Percentiles rank a stretch among this genome's conserved stretches.
phyloP scores from a whole-genome alignment of 441 rosid species.

The Viola pubescens region DNA sequence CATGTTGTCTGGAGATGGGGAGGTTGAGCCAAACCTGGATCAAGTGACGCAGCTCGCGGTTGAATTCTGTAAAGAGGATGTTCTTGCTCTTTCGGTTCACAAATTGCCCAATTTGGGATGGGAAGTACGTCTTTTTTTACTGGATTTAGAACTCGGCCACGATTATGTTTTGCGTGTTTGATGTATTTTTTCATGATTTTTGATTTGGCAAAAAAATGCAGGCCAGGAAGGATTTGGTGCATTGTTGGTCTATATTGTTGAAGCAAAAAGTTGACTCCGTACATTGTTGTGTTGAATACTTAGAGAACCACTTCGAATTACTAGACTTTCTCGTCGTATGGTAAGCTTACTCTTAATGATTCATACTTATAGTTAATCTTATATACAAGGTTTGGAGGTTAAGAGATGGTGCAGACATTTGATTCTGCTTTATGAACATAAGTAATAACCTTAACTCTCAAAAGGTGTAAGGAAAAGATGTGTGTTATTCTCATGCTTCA shows the following conservation, averaged over 20 bases:
- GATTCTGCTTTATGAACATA: neutral
- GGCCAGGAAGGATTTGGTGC: constrained; percentile 89
- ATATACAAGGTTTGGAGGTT: no score
- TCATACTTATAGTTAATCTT: no score
- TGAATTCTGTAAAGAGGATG: constrained; percentile 87
- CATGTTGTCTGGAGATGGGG: constrained; percentile 85
- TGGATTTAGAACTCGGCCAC: neutral
- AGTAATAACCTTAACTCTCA: neutral
- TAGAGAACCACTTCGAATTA: constrained; percentile 72
- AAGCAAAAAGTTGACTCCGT: constrained; percentile 63
- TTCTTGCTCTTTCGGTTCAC: constrained; percentile 62
- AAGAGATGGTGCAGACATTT: no score
- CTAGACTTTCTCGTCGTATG: constrained; percentile 77
- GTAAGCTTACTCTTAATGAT: constrained; percentile 25
- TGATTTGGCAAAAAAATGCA: constrained; percentile 11
- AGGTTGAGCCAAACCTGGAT: constrained; percentile 69
- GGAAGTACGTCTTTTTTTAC: constrained; percentile 56
- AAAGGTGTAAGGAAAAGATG: neutral
- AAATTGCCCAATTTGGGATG: constrained; percentile 78
- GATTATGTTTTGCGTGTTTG: neutral
- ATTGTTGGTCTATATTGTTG: constrained; percentile 82
- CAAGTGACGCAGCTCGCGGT: constrained; percentile 63
- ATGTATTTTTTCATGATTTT: neutral
- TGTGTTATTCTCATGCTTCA: neutral
- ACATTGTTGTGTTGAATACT: constrained; percentile 54